Percentiles rank a stretch among this genome's conserved stretches.
Evolutionary conservation across 1,139 yeast genomes (phyloP).

Genomic region (Candida dubliniensis): DNA sequence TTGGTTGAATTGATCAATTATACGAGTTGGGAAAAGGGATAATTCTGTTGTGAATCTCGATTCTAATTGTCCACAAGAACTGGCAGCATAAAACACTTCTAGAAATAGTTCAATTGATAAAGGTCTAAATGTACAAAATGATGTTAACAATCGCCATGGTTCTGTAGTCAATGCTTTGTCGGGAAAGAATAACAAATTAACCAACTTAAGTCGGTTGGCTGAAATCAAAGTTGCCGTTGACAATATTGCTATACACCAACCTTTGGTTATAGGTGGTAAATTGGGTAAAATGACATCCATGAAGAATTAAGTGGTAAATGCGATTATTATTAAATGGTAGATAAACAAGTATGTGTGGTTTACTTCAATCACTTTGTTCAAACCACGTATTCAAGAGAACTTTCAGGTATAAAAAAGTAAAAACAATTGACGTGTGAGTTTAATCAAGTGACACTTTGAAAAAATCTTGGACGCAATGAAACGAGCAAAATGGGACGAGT

Average conservation of each 20-base stretch:
- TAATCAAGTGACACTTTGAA: too few species aligned
- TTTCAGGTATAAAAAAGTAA: too few species aligned
- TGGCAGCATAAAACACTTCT: conserved; percentile 19
- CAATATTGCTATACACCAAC: conserved; percentile 27
- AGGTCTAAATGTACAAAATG: conserved; percentile 35
- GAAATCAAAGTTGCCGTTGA: conserved; percentile 20
- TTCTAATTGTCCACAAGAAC: conserved; percentile 23
- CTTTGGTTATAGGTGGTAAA: conserved; percentile 36
- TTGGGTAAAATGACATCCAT: conserved; percentile 16
- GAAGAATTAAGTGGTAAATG: neutral
- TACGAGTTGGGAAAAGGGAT: conserved; percentile 21
- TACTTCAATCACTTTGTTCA: too few species aligned
- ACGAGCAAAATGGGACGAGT: too few species aligned
- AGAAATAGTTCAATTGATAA: conserved; percentile 24
- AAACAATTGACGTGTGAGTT: too few species aligned
- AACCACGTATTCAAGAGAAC: too few species aligned
- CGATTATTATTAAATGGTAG: too few species aligned
- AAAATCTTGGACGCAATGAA: too few species aligned
- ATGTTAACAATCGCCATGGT: conserved; percentile 40
- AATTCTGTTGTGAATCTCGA: conserved; percentile 16
- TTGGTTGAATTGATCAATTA: conserved; percentile 16
- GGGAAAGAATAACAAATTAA: conserved; percentile 22
- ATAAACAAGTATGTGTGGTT: too few species aligned
- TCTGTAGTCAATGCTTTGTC: conserved; percentile 27
- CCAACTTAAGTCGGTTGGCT: conserved; percentile 16